These are phyloP conservation scores for Vicia sativa DNA, from an alignment of 306 rosid species.

Conservation along the genomic window DNA sequence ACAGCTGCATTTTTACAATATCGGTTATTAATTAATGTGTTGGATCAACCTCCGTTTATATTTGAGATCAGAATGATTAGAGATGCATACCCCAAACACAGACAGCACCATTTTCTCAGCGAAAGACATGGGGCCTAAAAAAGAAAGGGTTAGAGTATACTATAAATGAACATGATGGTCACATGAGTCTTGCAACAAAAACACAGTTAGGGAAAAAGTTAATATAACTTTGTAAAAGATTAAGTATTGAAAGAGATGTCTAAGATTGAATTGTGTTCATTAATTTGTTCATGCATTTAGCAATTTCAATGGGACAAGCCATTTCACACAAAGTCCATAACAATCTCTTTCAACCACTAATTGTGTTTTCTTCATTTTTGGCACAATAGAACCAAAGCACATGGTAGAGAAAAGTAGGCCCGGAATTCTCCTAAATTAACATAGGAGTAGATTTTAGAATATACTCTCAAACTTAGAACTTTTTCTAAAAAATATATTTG, in stretches of 20 bases:
- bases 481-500: too few relatives aligned
- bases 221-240: neutral
- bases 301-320: conserved; percentile 8
- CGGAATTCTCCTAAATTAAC: too few relatives aligned
- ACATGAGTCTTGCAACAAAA: neutral
- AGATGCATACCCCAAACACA: conserved; percentile 59
- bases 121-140: conserved; percentile 70
- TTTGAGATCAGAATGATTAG: neutral
- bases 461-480: too few relatives aligned
- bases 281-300: neutral
- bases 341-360: neutral
- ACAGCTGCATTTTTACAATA: conserved; percentile 47
- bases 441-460: too few relatives aligned
- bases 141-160: neutral
- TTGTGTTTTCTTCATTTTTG: neutral
- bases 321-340: neutral
- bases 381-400: neutral
- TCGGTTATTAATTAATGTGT: neutral
- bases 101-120: conserved; percentile 79
- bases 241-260: neutral
- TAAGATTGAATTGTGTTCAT: neutral
- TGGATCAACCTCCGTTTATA: neutral
- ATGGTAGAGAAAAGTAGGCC: too few relatives aligned
- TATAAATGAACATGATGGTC: neutral
- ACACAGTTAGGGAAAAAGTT: neutral